Evolutionary conservation across 305 asterid species (phyloP).

Genomic region (Striga hermonthica): DNA sequence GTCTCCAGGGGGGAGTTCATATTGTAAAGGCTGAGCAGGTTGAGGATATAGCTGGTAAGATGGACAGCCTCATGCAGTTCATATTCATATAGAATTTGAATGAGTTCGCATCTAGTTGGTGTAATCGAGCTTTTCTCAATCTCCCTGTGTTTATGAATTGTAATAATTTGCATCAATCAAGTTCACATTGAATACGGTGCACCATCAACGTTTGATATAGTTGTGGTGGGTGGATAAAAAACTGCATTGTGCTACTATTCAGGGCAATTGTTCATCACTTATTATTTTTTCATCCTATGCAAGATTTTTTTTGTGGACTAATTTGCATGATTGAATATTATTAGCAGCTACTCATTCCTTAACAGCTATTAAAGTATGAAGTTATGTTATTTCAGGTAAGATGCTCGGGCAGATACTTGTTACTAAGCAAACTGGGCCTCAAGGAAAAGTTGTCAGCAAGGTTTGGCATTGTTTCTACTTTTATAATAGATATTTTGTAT

Average conservation of each 20-base stretch:
- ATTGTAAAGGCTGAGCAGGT: conserved; percentile 82
- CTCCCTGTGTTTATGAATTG: conserved; percentile 1
- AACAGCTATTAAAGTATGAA: conserved; percentile 17
- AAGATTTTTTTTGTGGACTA: conserved; percentile 19
- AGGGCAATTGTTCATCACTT: conserved; percentile 8
- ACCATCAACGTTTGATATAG: conserved; percentile 2
- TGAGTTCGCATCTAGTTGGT: conserved; percentile 19
- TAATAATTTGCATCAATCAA: conserved; percentile 15
- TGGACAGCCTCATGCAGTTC: conserved; percentile 12
- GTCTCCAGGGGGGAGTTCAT: conserved; percentile 93
- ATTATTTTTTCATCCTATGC: conserved; percentile 16
- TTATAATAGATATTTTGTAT: conserved; percentile 1
- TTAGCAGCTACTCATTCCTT: conserved; percentile 20
- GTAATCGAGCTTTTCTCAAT: conserved; percentile 16
- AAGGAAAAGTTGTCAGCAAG: conserved; percentile 98
- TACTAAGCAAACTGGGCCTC: conserved; percentile 92
- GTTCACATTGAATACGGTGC: conserved; percentile 15
- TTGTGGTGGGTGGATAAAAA: conserved; percentile 10
- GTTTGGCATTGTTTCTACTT: conserved; percentile 38
- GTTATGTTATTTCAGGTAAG: conserved; percentile 57
- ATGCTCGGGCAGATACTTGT: conserved; percentile 96
- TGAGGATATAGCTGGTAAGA: conserved; percentile 77
- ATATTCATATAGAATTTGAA: conserved; percentile 12
- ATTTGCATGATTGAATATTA: conserved; percentile 8
- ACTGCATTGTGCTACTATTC: neutral